phyloP scores from a whole-genome alignment of 225 moss, liverwort and hornwort genomes.

The Marchantia polymorpha region DNA sequence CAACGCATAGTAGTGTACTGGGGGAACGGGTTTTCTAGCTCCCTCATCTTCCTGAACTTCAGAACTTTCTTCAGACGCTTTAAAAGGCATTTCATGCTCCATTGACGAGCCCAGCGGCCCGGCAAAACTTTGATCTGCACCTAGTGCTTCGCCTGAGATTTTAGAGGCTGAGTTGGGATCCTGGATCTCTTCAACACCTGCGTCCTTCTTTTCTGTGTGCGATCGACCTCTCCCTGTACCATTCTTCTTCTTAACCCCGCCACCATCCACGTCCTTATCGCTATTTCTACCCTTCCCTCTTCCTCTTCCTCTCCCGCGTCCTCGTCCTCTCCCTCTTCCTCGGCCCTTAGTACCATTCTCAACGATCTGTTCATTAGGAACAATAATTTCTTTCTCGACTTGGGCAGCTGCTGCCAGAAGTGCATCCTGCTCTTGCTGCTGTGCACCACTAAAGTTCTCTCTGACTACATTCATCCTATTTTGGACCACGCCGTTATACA shows the following conservation, averaged over 20 bases:
- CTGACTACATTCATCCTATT: conserved; percentile 11
- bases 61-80: conserved; percentile 23
- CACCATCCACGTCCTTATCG: conserved; percentile 21
- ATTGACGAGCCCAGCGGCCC: neutral
- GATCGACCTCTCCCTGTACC: conserved; percentile 33
- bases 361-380: conserved; percentile 41
- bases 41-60: conserved; percentile 29
- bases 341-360: conserved; percentile 39
- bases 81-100: conserved; percentile 25
- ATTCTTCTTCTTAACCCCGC: conserved; percentile 35
- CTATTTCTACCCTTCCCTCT: conserved; percentile 20
- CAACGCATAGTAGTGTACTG: conserved; percentile 81
- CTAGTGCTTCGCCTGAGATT: conserved; percentile 16
- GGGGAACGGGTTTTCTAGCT: conserved; percentile 55
- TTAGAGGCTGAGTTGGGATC: conserved; percentile 8
- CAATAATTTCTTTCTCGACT: conserved; percentile 67
- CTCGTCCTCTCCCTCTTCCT: conserved; percentile 63
- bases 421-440: conserved; percentile 77
- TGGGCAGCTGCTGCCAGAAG: conserved; percentile 80
- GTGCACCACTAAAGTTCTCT: conserved; percentile 48
- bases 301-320: conserved; percentile 16
- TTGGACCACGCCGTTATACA: conserved; percentile 43
- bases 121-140: neutral
- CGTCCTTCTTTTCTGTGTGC: conserved; percentile 8
- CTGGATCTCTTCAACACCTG: conserved; percentile 23